These are phyloP conservation scores for Trametes villosa DNA, from an alignment of 768 basidiomycete genomes.

Conservation along the genomic window DNA sequence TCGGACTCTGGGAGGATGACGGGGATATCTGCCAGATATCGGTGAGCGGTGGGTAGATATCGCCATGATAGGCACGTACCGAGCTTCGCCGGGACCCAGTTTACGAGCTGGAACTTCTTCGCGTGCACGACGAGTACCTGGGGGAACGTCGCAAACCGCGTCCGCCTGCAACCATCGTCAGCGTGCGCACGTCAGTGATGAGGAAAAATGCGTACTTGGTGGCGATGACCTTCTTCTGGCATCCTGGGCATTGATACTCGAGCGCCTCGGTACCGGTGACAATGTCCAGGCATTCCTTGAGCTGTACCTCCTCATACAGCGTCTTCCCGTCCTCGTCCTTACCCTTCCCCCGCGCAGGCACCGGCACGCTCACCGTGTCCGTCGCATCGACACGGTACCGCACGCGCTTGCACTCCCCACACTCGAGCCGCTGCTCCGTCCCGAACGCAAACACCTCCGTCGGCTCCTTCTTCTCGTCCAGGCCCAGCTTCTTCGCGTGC, in stretches of 20 bases:
- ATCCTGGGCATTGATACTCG: slow-evolving; percentile 82
- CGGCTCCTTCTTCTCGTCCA: slow-evolving; percentile 57
- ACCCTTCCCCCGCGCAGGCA: slow-evolving; percentile 66
- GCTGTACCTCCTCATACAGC: slow-evolving; percentile 61
- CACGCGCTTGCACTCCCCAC: slow-evolving; percentile 75
- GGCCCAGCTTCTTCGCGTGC: slow-evolving; percentile 54
- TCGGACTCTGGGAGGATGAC: slow-evolving; percentile 66
- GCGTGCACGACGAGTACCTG: slow-evolving; percentile 87
- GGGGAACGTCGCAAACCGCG: slow-evolving; percentile 85
- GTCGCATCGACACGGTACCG: slow-evolving; percentile 77
- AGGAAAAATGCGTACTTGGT: slow-evolving; percentile 58
- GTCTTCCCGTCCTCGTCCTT: slow-evolving; percentile 64
- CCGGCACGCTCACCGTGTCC: slow-evolving; percentile 80
- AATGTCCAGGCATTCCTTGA: slow-evolving; percentile 64
- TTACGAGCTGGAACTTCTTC: slow-evolving; percentile 92
- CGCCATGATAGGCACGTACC: slow-evolving; percentile 50
- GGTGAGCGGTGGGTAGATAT: neutral
- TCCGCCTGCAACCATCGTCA: slow-evolving; percentile 53
- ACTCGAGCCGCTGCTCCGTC: slow-evolving; percentile 87
- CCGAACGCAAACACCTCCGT: slow-evolving; percentile 81
- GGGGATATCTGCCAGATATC: slow-evolving; percentile 70
- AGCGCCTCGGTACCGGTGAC: slow-evolving; percentile 64
- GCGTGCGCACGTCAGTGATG: neutral
- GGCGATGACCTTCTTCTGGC: slow-evolving; percentile 69
- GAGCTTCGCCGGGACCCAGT: slow-evolving; percentile 96